Conservation (phyloP, 192 early-diverging fungal genomes). For the Coemansia sp. region DNA sequence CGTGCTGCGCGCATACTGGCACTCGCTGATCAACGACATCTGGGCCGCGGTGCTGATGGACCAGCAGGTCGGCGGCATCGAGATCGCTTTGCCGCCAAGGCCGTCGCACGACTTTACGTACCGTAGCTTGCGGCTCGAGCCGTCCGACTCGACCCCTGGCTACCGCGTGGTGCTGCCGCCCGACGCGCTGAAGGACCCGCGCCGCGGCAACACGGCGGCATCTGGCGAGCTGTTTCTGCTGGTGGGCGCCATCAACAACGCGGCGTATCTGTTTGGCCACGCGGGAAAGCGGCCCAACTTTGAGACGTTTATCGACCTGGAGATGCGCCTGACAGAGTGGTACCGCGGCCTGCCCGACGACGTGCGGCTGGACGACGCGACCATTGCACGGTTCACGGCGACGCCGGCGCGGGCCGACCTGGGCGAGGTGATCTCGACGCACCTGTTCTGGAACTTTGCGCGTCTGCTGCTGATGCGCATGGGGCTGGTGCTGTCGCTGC, state of each 20-base stretch:
- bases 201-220: slow-evolving; percentile 41
- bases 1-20: slow-evolving; percentile 53
- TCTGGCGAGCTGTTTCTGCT: slow-evolving; percentile 44
- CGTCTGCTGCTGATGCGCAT: slow-evolving; percentile 50
- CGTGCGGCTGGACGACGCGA: slow-evolving; percentile 44
- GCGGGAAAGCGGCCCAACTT: slow-evolving; percentile 30
- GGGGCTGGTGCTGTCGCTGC: slow-evolving; percentile 48
- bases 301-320: slow-evolving; percentile 45
- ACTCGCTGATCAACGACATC: slow-evolving; percentile 52
- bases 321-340: slow-evolving; percentile 52
- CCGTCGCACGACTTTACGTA: slow-evolving; percentile 49
- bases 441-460: slow-evolving; percentile 52
- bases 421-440: slow-evolving; percentile 48
- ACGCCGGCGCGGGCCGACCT: slow-evolving; percentile 41
- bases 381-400: slow-evolving; percentile 37
- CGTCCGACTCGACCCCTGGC: slow-evolving; percentile 22
- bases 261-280: slow-evolving; percentile 40
- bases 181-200: slow-evolving; percentile 32
- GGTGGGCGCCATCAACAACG: slow-evolving; percentile 46
- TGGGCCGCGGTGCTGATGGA: slow-evolving; percentile 52
- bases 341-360: slow-evolving; percentile 36
- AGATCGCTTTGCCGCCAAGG: slow-evolving; percentile 33
- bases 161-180: slow-evolving; percentile 30
- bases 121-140: slow-evolving; percentile 24
- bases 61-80: slow-evolving; percentile 47